These are phyloP conservation scores for Globisporangium lucens DNA, from an alignment of 352 stramenopile genomes.

Conservation along the genomic window DNA sequence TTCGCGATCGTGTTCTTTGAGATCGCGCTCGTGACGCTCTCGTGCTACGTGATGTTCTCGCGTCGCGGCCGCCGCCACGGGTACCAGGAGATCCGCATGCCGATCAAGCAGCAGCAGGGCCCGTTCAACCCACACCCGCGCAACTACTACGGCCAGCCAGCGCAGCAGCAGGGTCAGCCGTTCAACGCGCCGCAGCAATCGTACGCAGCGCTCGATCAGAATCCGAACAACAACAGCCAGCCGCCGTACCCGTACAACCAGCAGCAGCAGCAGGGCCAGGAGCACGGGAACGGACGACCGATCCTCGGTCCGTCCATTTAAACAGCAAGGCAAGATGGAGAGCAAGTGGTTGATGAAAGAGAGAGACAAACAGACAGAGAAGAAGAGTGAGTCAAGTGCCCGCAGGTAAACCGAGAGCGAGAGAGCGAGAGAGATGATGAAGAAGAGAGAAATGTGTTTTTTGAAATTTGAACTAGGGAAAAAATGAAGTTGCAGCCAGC, in stretches of 20 bases:
- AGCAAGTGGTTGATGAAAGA: background rate
- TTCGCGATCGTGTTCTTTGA: constrained; percentile 79
- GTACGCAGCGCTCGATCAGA: constrained; percentile 13
- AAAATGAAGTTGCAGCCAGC: background rate
- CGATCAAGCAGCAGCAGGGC: constrained; percentile 56
- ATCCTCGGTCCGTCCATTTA: constrained; percentile 15
- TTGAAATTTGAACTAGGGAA: background rate
- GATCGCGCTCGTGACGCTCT: constrained; percentile 72
- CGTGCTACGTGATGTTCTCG: constrained; percentile 83
- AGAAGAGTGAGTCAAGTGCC: background rate
- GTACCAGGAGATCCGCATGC: constrained; percentile 87
- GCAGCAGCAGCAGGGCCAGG: constrained; percentile 6
- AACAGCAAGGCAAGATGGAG: background rate
- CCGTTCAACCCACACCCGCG: constrained; percentile 78
- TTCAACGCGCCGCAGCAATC: constrained; percentile 36
- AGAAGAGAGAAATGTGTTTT: background rate
- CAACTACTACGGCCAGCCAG: constrained; percentile 52
- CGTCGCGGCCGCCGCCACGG: constrained; percentile 58
- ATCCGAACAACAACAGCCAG: background rate
- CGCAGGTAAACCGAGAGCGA: background rate
- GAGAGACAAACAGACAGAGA: background rate
- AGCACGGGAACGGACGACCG: constrained; percentile 6
- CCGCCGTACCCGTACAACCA: constrained; percentile 13
- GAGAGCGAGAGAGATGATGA: background rate
- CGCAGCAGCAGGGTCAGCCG: constrained; percentile 20